These are phyloP conservation scores for Debaryomyces castellii DNA, from an alignment of 805 yeast genomes.

Conservation along the genomic window DNA sequence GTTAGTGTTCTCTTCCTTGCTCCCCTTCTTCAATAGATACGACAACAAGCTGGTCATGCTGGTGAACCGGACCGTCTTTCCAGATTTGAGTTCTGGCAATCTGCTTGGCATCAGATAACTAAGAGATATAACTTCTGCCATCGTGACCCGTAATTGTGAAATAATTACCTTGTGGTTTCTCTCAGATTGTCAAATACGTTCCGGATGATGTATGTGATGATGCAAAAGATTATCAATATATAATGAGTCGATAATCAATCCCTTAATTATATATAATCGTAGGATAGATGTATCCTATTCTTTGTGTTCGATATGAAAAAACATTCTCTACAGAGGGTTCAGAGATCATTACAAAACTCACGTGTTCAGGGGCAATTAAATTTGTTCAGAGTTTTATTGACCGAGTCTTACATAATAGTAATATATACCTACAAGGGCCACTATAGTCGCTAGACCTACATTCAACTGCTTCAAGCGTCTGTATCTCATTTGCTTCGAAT, in stretches of 20 bases:
- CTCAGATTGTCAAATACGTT: no score
- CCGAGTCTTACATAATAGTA: neutral
- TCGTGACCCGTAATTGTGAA: neutral
- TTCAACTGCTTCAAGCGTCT: conserved; percentile 29
- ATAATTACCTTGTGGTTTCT: no score
- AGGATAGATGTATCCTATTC: neutral
- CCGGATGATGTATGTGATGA: no score
- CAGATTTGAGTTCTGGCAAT: neutral
- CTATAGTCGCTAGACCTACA: conserved; percentile 4
- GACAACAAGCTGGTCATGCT: conserved; percentile 17
- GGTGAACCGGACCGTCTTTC: neutral
- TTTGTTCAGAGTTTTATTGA: neutral
- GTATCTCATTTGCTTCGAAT: conserved; percentile 21
- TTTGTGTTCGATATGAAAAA: neutral
- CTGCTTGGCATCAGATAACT: neutral
- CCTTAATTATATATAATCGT: neutral
- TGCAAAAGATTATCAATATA: neutral
- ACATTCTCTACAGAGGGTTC: neutral
- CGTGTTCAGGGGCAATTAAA: neutral
- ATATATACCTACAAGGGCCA: conserved; percentile 9
- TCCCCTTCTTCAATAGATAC: conserved; percentile 29
- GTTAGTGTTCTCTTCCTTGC: conserved; percentile 32
- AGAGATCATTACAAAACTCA: neutral
- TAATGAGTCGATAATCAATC: neutral
- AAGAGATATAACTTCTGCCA: conserved; percentile 6